These are phyloP conservation scores for Lipomyces yarrowii DNA, from an alignment of 1,139 yeast species.

Conservation along the genomic window DNA sequence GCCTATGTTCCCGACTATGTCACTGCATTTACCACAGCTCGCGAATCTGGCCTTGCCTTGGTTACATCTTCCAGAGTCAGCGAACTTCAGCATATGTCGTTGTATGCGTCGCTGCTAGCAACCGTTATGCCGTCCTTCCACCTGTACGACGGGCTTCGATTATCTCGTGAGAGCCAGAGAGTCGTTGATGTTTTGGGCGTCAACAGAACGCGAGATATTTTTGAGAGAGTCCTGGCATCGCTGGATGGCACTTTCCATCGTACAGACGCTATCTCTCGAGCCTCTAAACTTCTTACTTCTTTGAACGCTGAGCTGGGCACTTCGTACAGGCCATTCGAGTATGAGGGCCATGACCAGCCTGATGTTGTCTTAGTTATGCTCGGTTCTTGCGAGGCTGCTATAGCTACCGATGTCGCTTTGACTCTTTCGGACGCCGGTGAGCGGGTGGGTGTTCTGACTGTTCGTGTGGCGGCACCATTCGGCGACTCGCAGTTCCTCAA, in stretches of 20 bases:
- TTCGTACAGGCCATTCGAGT: constrained; percentile 68
- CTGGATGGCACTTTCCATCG: constrained; percentile 28
- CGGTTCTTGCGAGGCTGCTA: constrained; percentile 68
- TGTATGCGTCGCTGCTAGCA: constrained; percentile 68
- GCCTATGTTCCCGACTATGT: constrained; percentile 67
- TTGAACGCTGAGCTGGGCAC: constrained; percentile 64
- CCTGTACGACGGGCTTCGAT: constrained; percentile 78
- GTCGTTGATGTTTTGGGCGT: constrained; percentile 52
- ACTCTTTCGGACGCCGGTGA: constrained; percentile 43
- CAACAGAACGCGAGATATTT: constrained; percentile 45
- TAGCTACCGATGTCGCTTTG: constrained; percentile 53
- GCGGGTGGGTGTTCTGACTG: constrained; percentile 65
- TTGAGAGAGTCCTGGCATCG: constrained; percentile 29
- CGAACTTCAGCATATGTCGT: constrained; percentile 70
- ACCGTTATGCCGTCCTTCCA: constrained; percentile 64
- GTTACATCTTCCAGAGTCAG: constrained; percentile 63
- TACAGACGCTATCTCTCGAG: constrained; percentile 27
- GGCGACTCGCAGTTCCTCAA: constrained; percentile 61
- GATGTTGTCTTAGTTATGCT: constrained; percentile 74
- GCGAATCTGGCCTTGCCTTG: constrained; percentile 68
- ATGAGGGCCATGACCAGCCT: constrained; percentile 62
- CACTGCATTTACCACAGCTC: constrained; percentile 65
- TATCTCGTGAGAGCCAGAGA: constrained; percentile 58
- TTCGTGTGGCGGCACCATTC: constrained; percentile 81
- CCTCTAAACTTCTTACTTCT: constrained; percentile 37